Evolutionary conservation across 139 green algal genomes (phyloP), one percentile per base, ranked within the genome.

Genomic region (Volvox africanus): DNA sequence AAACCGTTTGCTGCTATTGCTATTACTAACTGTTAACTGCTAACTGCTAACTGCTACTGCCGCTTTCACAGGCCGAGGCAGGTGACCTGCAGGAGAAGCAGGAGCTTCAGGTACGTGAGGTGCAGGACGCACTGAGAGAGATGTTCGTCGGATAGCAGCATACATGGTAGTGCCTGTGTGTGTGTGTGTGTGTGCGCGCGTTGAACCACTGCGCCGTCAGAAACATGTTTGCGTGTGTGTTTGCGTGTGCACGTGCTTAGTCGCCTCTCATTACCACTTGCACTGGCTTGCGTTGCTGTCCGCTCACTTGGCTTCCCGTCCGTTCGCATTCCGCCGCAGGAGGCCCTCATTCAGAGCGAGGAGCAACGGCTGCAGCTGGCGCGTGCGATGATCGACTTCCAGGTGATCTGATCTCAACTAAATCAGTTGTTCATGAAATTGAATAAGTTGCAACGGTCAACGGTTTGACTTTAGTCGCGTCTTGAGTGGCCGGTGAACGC

Each of bases 351-450:
- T 79, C 87, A 93, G 68, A 93, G 87, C 73, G 94, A 97, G 91
- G 94, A 97, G 90, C 91, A 96, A 84, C 92, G 95, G 28, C 92
- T 97, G 73, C 92, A 93, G 85, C 91, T 97, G 33, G 91, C 94
- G 1, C 93, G 93, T 21, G 93, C 92, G 18, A 91, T 97, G 24
- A 94, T 97, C 19, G 94, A 96, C 88, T 93, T 95, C 24, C 95
- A 96, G 91, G 92, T 95, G 50, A n/a, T 85, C 9, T 55, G 9
- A 55, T 55, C 9, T 55, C 44, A 5, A 14, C 5, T 55, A 55
- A 55, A 55, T 55, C 44, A 55, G 9, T 55, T 55, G 44, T 5
- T 55, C 44, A 55, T 55, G 44, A 14, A 5, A 9, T 55, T 55
- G 9, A 55, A 55, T 5, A 9, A 9, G 44, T 55, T 55, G 9